phyloP scores from a whole-genome alignment of 2,329 filamentous ascomycete genomes.

The Daldinia sp. region DNA sequence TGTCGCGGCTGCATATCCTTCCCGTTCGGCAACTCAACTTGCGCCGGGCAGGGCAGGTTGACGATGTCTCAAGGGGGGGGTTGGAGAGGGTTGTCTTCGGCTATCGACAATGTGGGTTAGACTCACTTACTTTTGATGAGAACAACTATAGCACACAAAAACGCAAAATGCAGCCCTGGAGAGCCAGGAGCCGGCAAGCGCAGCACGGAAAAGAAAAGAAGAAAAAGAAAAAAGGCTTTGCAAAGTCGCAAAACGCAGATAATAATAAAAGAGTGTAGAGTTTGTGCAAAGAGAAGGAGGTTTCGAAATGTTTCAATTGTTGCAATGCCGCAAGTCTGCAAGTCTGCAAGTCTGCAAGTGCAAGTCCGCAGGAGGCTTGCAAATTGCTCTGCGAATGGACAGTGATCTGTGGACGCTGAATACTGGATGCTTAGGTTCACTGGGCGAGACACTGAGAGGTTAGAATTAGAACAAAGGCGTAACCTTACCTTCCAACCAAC shows the following conservation, averaged over 20 bases:
- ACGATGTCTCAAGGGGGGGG: constrained; percentile 37
- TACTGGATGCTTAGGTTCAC: background rate
- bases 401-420: background rate
- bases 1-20: constrained; percentile 33
- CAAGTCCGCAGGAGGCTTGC: no score
- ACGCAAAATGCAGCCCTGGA: constrained; percentile 54
- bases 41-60: constrained; percentile 34
- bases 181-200: constrained; percentile 56
- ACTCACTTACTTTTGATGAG: constrained; percentile 46
- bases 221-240: constrained; percentile 43
- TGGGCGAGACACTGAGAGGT: constrained; percentile 39
- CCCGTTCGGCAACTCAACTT: constrained; percentile 31
- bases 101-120: constrained; percentile 25
- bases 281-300: constrained; percentile 51
- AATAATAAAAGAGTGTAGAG: constrained; percentile 53
- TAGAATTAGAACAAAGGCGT: constrained; percentile 32
- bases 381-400: no score
- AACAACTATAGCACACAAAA: constrained; percentile 52
- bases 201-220: constrained; percentile 42
- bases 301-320: constrained; percentile 46
- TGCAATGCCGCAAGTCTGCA: constrained; percentile 20
- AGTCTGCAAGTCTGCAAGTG: no score
- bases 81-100: constrained; percentile 28
- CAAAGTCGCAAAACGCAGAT: constrained; percentile 45
- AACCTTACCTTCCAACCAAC: constrained; percentile 32